Evolutionary conservation across 495 filamentous ascomycete species (phyloP), one percentile per base, ranked within the genome.

Genomic region (Aspergillus affinis): DNA sequence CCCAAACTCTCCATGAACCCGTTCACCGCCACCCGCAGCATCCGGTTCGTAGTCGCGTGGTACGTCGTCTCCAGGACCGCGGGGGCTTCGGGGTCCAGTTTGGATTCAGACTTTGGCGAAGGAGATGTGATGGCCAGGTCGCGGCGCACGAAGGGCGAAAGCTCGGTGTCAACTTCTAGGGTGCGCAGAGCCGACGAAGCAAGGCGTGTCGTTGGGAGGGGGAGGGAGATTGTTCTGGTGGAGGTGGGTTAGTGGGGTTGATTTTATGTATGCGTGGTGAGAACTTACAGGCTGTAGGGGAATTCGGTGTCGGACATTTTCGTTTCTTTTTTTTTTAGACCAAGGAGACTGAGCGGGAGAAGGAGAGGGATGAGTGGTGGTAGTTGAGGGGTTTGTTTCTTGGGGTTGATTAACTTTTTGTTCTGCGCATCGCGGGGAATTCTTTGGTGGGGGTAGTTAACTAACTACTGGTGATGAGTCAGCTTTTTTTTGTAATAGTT

Each of bases 21-120:
- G 75, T 98, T 98, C 63, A 97, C 93, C 15, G 94, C 91, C 10
- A 98, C 94, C 17, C 94, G 87, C 62, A 98, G 81, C 95, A 97
- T 97, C 58, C 94, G 87, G 63, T 96, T 94, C 17, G 94, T 98
- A 0, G 91, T 92, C 0, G 94, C 94, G 51, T 82, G 84, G 77
- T 98, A 98, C 53, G 88, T 84, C 10, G 88, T 88, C 44, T 82
- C 77, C 48, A 98, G 80, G 6, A 92, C 76, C 4, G 81, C 85
- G 54, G 64, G 70, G 27, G 77, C 76, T 9, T 77, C 74, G 15
- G 75, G 69, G 2, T 71, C 69, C 6, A 21, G 21, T 27, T 73
- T 57, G 21, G 61, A 54, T 7, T 57, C 36, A 4, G 51, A 46
- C 30, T 70, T 62, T 6, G 62, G 60, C 18, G 67, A 55, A 9